phyloP scores from a whole-genome alignment of 805 yeast species.

The Zygosaccharomyces pseudorouxii region DNA sequence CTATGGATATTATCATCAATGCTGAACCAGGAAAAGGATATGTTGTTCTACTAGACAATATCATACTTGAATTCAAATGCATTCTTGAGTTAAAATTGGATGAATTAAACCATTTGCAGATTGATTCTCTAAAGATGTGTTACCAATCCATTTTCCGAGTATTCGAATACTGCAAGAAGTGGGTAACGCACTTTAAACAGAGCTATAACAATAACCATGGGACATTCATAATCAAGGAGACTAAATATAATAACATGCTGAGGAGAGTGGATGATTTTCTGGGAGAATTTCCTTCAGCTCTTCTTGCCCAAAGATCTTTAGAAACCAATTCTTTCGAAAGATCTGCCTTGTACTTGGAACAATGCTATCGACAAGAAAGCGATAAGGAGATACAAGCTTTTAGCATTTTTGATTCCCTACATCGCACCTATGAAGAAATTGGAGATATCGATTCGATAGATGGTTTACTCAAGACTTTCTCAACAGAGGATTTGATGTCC shows the following conservation, averaged over 20 bases:
- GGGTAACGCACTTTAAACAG: constrained; percentile 49
- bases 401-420: constrained; percentile 45
- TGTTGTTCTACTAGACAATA: constrained; percentile 39
- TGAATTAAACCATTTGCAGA: constrained; percentile 45
- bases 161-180: constrained; percentile 77
- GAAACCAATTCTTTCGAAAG: constrained; percentile 85
- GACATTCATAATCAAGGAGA: constrained; percentile 27
- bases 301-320: constrained; percentile 72
- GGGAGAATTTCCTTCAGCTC: constrained; percentile 53
- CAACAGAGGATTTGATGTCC: constrained; percentile 65
- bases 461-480: constrained; percentile 72
- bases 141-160: constrained; percentile 72
- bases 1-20: constrained; percentile 56
- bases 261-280: constrained; percentile 46
- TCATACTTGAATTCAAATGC: constrained; percentile 54
- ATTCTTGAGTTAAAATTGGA: constrained; percentile 50
- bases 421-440: constrained; percentile 75
- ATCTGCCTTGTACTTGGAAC: constrained; percentile 80
- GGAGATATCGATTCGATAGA: constrained; percentile 88
- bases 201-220: constrained; percentile 29
- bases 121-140: constrained; percentile 59
- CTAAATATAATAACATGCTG: constrained; percentile 24
- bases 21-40: constrained; percentile 41
- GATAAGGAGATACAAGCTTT: constrained; percentile 11
- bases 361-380: constrained; percentile 48